Conservation (phyloP, 2,329 filamentous ascomycete genomes). For the Grosmannia penicillata region DNA sequence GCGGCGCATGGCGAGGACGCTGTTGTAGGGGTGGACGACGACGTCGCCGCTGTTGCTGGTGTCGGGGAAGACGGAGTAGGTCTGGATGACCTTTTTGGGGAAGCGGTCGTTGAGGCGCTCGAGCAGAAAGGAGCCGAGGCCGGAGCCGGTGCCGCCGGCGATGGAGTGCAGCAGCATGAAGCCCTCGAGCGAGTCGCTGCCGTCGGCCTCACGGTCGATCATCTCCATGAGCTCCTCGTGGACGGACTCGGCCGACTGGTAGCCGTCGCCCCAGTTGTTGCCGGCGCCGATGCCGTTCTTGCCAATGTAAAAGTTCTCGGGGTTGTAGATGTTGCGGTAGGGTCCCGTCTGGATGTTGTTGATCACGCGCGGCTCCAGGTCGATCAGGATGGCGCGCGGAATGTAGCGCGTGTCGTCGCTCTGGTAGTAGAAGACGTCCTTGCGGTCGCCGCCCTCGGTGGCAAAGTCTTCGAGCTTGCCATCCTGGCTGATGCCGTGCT, state of each 20-base stretch:
- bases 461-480: slow-evolving; percentile 96
- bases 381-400: slow-evolving; percentile 84
- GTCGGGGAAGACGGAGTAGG: slow-evolving; percentile 96
- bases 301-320: slow-evolving; percentile 95
- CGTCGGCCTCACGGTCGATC: slow-evolving; percentile 96
- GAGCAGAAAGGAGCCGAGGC: slow-evolving; percentile 86
- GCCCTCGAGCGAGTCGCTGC: slow-evolving; percentile 92
- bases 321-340: slow-evolving; percentile 98
- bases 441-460: slow-evolving; percentile 91
- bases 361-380: slow-evolving; percentile 86
- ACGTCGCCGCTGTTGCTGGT: slow-evolving; percentile 78
- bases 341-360: slow-evolving; percentile 84
- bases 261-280: slow-evolving; percentile 97
- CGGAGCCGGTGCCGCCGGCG: slow-evolving; percentile 89
- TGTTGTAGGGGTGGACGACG: slow-evolving; percentile 97
- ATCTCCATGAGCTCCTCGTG: slow-evolving; percentile 98
- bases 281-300: slow-evolving; percentile 88
- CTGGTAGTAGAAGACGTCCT: slow-evolving; percentile 99
- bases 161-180: slow-evolving; percentile 99
- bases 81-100: slow-evolving; percentile 97
- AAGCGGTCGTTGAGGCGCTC: slow-evolving; percentile 95
- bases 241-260: slow-evolving; percentile 79
- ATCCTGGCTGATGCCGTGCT: slow-evolving; percentile 95
- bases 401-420: slow-evolving; percentile 98
- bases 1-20: slow-evolving; percentile 76